Conservation (phyloP, 139 green algal species). For the Tetraselmis chui region DNA sequence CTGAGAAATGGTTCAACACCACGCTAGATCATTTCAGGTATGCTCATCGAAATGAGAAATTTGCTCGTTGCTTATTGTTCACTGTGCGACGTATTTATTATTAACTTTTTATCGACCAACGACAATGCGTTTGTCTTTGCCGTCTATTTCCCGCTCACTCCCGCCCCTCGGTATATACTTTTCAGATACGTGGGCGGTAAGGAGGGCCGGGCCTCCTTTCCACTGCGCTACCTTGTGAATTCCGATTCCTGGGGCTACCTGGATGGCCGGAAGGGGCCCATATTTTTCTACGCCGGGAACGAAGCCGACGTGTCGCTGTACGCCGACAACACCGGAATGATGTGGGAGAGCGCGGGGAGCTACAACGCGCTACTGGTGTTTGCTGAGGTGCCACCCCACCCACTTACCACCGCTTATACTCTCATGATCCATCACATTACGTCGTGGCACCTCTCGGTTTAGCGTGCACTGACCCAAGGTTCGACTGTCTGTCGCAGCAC, state of each 20-base stretch:
- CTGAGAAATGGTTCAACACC: neutral
- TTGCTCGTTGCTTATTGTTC: too few species aligned
- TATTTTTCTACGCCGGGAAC: slow-evolving; percentile 52
- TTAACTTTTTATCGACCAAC: neutral
- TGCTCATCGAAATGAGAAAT: too few species aligned
- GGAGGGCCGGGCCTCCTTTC: neutral
- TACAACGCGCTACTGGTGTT: slow-evolving; percentile 61
- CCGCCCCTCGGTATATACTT: too few species aligned
- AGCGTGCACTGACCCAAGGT: neutral
- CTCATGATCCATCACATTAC: too few species aligned
- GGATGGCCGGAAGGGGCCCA: neutral
- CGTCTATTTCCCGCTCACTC: neutral
- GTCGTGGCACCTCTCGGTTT: neutral
- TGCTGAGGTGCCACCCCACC: slow-evolving; percentile 31
- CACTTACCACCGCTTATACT: slow-evolving; percentile 1
- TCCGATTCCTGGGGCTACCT: neutral
- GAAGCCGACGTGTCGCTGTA: slow-evolving; percentile 70
- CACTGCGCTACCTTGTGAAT: neutral
- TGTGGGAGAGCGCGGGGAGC: slow-evolving; percentile 66
- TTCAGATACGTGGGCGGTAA: neutral
- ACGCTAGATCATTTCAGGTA: neutral
- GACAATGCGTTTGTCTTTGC: neutral
- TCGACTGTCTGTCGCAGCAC: slow-evolving; percentile 48
- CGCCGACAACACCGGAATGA: slow-evolving; percentile 53
- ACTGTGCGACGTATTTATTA: neutral